Evolutionary conservation across 495 filamentous ascomycete species (phyloP), one percentile per base, ranked within the genome.

Genomic region (Annulohypoxylon moriforme): DNA sequence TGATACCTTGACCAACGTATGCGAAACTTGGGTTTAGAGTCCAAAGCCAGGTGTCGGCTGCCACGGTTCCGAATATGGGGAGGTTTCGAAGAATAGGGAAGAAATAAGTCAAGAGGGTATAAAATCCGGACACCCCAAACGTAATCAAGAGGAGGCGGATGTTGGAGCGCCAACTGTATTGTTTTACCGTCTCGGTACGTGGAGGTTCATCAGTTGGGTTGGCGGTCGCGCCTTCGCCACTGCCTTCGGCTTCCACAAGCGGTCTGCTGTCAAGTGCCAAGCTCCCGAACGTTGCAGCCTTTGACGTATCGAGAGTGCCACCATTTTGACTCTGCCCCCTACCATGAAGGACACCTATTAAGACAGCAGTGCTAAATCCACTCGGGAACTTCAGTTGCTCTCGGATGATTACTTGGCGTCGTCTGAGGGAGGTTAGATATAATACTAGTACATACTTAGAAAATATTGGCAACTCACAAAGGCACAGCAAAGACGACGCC

Each of bases 401-500:
- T 68, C 91, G 80, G 24, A 98, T 92, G 53, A 99, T 93, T 18
- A 98, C 94, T 82, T 98, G 93, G 67, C 89, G 91, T 59, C 94
- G 81, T 56, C 81, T 81, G n/a, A 18, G 16, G 0, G 9, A 24
- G 49, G 34, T 63, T 64, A 81, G 60, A 92, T 55, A 16, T 52
- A 36, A 38, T 6, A 3, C 20, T 27, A 14, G 34, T 42, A 20
- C 5, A 16, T 4, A 24, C 20, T 9, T 3, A 49, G 14, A 27
- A 1, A 29, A 13, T 9, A 20, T 34, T 55, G 1, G n/a, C 14
- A 22, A 75, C 77, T 68, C 67, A 78, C 80, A 88, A 75, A 0
- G 96, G 96, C 0, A 98, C 96, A 0, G 94, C 96, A 82, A 99
- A 97, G 3, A 98, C 92, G 0, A 98, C 96, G 0, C 96, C 96